Evolutionary conservation across 306 rosid species (phyloP).

Genomic region (Senna siamea): DNA sequence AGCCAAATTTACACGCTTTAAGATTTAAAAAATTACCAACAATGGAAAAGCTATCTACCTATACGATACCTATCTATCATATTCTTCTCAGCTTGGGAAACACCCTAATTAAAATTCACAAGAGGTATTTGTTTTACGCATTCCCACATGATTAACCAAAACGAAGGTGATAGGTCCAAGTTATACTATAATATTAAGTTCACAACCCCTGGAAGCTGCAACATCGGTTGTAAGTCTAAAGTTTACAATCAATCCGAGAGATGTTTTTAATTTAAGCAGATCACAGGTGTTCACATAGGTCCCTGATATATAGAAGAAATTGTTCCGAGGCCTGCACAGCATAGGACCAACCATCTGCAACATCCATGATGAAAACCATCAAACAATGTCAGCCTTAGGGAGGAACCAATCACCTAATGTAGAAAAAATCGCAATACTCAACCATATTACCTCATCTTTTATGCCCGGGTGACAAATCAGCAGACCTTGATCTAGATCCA

Average conservation of each 20-base stretch:
- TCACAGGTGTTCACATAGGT: conserved; percentile 27
- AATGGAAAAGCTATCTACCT: no score
- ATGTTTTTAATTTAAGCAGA: conserved; percentile 18
- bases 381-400: conserved; percentile 17
- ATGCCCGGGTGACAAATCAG: conserved; percentile 72
- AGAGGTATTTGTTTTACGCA: no score
- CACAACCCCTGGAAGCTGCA: conserved; percentile 5
- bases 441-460: conserved; percentile 57
- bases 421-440: background rate
- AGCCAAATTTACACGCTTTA: no score
- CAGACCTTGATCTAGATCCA: conserved; percentile 79
- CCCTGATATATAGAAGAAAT: conserved; percentile 7
- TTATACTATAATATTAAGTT: background rate
- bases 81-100: no score
- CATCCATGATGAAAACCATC: conserved; percentile 39
- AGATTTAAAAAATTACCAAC: no score
- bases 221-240: conserved; percentile 7
- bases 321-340: conserved; percentile 37
- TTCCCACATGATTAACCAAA: no score
- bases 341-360: conserved; percentile 35
- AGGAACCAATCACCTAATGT: background rate
- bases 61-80: no score
- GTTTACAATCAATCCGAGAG: conserved; percentile 26
- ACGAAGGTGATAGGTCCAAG: no score
- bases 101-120: no score